Base-by-base conservation (phyloP, 2,329 filamentous ascomycete genomes). In the Fusarium sp. region DNA sequence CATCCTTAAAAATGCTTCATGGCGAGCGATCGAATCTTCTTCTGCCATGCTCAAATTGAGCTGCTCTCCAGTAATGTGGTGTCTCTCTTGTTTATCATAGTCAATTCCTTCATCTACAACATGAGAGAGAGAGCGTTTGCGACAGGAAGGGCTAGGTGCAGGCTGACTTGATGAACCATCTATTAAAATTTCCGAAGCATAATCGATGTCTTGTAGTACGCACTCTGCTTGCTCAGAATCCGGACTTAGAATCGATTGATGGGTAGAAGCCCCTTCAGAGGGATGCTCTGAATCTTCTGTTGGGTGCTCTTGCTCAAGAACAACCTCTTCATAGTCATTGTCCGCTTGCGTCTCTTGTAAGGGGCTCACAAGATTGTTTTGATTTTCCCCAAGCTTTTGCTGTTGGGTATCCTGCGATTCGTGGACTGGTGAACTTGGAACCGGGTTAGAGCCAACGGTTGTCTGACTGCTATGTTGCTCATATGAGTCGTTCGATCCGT, bases 1-100 rank as follows among this genome's bases (percentile, higher is more conserved):
- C 74, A 79, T 80, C n/a, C 65, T 67, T 9, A 55, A 40, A 42
- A 80, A 81, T 4, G 79, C 79, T 7, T 79, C 76, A 15, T 56
- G 67, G 11, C 77, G 72, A 8, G 68, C 27, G 8, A 56, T 50
- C 3, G 77, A 79, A 54, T 71, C 59, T 2, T 48, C 48, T 17
- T 55, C 54, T 15, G 60, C 62, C 8, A 67, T 57, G 27, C 25
- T 6, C 3, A 25, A 9, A 25, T 9, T 25, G 25, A 64, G 56
- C 10, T 71, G 70, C 5, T 51, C 41, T 1, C 54, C 49, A 11
- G 62, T 62, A 45, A 33, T 21, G 63, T 61, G 7, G 61, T 66
- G 47, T 4, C 52, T 65, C 5, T 51, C 41, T 13, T 23, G 21
- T 10, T 15, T 14, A 18, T 23, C 13, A 3, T 20, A 29, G 4